phyloP scores from a whole-genome alignment of 306 rosid genomes.

The Prosopis cineraria region DNA sequence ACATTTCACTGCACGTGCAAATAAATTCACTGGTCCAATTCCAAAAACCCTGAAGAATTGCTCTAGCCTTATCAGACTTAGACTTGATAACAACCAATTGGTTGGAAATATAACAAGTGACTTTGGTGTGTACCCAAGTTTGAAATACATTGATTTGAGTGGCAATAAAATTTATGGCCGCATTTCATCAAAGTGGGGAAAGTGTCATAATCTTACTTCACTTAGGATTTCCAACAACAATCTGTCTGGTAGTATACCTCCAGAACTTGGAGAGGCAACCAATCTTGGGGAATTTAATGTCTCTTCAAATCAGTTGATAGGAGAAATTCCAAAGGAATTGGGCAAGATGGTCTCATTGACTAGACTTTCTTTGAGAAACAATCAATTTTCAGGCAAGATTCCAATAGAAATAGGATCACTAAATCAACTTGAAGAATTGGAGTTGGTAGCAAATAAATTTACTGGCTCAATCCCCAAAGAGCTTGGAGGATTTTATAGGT shows the following conservation, averaged over 20 bases:
- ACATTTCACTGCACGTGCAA: background rate
- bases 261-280: background rate
- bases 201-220: background rate
- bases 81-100: too few species aligned
- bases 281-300: background rate
- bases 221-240: too few species aligned
- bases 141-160: slow-evolving; percentile 6
- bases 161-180: slow-evolving; percentile 8
- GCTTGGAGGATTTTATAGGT: background rate
- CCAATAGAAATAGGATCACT: too few species aligned
- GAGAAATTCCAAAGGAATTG: too few species aligned
- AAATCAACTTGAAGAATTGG: background rate
- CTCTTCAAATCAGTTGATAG: background rate
- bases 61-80: too few species aligned
- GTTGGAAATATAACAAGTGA: too few species aligned
- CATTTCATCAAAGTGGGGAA: slow-evolving; percentile 13
- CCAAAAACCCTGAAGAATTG: too few species aligned
- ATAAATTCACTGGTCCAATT: too few species aligned
- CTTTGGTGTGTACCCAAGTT: background rate
- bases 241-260: background rate
- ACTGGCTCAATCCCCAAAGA: background rate
- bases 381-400: too few species aligned
- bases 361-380: too few species aligned
- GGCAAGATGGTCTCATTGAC: too few species aligned
- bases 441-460: background rate